Conservation (phyloP, 2,329 filamentous ascomycete species). For the Dactylonectria estremocensis region DNA sequence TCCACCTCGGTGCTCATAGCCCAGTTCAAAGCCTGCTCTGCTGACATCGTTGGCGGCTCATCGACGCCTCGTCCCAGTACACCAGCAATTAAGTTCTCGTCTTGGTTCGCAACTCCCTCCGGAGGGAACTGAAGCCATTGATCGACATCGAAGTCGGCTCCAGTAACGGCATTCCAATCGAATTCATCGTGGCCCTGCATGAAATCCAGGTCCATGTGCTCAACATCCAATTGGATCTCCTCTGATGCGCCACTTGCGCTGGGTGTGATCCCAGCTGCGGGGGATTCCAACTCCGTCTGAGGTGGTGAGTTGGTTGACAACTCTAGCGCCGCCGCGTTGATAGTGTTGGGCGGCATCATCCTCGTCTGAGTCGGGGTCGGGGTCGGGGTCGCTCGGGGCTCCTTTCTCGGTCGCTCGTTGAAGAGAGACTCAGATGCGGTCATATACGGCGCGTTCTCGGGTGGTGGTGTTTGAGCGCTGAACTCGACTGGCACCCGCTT, state of each 20-base stretch:
- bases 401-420: conserved; percentile 50
- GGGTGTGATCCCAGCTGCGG: conserved; percentile 58
- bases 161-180: conserved; percentile 68
- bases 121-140: conserved; percentile 72
- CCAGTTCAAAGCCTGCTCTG: conserved; percentile 50
- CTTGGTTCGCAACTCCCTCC: conserved; percentile 60
- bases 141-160: conserved; percentile 70
- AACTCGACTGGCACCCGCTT: conserved; percentile 56
- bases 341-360: conserved; percentile 57
- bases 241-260: conserved; percentile 63
- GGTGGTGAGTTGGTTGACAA: conserved; percentile 60
- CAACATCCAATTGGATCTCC: conserved; percentile 54
- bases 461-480: conserved; percentile 66
- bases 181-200: conserved; percentile 64
- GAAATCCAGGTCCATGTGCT: conserved; percentile 63
- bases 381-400: conserved; percentile 30
- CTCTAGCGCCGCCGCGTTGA: conserved; percentile 56
- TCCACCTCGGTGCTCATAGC: conserved; percentile 49
- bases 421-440: conserved; percentile 59
- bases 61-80: conserved; percentile 49
- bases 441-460: conserved; percentile 64
- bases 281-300: conserved; percentile 60
- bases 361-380: conserved; percentile 33
- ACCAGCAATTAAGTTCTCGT: conserved; percentile 55
- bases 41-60: conserved; percentile 47